A percentile compares a stretch with the other conserved stretches of the same genome.
Evolutionary conservation across 768 basidiomycete species (phyloP).

Genomic region (Phanerochaete sordida): DNA sequence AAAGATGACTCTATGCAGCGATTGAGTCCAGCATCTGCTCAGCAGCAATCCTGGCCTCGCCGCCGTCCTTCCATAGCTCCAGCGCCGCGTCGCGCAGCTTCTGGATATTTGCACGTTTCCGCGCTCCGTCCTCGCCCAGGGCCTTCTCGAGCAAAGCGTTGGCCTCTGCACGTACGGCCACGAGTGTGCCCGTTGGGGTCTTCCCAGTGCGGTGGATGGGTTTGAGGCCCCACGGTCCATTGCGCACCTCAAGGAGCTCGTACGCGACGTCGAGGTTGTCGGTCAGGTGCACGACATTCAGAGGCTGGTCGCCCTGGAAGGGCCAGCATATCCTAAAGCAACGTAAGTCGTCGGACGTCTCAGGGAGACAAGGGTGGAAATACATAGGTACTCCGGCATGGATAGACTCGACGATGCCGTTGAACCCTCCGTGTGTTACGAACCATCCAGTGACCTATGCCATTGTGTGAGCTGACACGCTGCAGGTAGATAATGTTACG

Average conservation of each 20-base stretch:
- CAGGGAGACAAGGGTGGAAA: background rate
- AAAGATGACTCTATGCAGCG: background rate
- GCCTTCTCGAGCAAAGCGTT: constrained; percentile 12
- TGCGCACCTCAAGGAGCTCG: constrained; percentile 20
- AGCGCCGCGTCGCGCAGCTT: constrained; percentile 1
- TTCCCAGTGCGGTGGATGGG: constrained; percentile 15
- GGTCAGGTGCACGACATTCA: constrained; percentile 16
- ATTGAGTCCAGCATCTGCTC: background rate
- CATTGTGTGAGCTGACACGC: background rate
- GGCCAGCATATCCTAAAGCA: constrained; percentile 24
- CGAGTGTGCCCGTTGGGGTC: constrained; percentile 15
- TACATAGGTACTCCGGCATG: constrained; percentile 20
- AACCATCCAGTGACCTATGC: constrained; percentile 25
- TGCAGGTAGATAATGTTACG: background rate
- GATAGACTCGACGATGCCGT: constrained; percentile 23
- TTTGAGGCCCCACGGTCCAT: constrained; percentile 11
- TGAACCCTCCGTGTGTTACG: constrained; percentile 24
- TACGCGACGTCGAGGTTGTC: constrained; percentile 16
- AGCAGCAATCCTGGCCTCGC: background rate
- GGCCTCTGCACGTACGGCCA: constrained; percentile 18
- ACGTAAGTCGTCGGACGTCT: background rate
- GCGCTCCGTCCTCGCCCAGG: constrained; percentile 16
- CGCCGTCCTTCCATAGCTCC: background rate
- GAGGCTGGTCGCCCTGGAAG: constrained; percentile 21
- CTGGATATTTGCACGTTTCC: constrained; percentile 17